phyloP scores from a whole-genome alignment of 306 rosid species.

The Cucumis hystrix region DNA sequence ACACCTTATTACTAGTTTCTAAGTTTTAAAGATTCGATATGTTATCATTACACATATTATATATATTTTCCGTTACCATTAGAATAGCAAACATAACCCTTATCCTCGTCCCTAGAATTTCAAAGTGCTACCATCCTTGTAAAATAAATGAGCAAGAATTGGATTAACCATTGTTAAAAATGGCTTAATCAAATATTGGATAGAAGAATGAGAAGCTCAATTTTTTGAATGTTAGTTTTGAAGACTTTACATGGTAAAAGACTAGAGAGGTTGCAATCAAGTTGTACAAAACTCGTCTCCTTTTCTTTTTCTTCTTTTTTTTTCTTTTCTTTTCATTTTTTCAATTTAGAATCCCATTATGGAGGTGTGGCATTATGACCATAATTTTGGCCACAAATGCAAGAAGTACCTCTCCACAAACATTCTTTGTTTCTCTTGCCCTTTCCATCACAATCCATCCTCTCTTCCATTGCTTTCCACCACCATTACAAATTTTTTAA shows the following conservation, averaged over 20 bases:
- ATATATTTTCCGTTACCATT: no score
- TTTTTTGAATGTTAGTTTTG: neutral
- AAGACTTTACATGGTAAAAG: neutral
- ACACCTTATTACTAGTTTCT: no score
- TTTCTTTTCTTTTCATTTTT: neutral
- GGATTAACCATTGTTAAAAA: neutral
- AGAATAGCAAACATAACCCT: no score
- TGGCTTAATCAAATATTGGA: neutral
- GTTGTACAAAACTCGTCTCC: conserved; percentile 1
- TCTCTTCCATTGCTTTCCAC: neutral
- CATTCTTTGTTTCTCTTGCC: neutral
- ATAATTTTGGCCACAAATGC: neutral
- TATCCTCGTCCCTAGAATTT: no score
- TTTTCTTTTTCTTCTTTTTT: no score
- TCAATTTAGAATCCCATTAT: neutral
- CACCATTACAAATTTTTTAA: neutral
- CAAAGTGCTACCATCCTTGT: neutral
- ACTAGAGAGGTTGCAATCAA: conserved; percentile 4
- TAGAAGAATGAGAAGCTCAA: neutral
- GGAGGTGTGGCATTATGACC: neutral
- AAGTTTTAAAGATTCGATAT: no score
- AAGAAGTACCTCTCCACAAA: neutral
- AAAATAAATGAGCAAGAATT: neutral
- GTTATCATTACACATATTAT: no score
- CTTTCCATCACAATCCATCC: neutral